Evolutionary conservation across 148 eudicot genomes (phyloP), one percentile per base, ranked within the genome.

Genomic region (Rhododendron ovatum): DNA sequence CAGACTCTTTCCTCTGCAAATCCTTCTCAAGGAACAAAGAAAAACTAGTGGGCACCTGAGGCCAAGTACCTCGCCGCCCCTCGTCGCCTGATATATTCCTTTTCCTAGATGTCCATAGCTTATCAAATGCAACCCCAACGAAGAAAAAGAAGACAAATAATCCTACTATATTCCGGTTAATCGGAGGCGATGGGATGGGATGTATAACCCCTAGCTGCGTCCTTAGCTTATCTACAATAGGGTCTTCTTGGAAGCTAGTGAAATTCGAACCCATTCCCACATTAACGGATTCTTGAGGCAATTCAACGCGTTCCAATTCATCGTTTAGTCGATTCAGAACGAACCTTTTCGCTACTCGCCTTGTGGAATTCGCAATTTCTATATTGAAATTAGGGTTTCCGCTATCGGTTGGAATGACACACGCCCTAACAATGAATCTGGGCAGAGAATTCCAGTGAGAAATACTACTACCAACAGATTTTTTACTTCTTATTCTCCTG

Each of bases 1-100:
- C 99, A 6, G 99, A 94, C 86, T 96, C 99, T 90, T 96, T 96
- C 88, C 99, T 93, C 90, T 92, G 96, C 91, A 96, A 93, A 90
- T 95, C 99, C 88, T 94, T 92, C 91, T 96, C 98, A 53, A 96
- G 84, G 61, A 95, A 90, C 90, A 90, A 87, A 9, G 99, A 95
- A 84, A 94, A 82, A 59, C 93, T 93, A 12, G 92, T 88, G 74
- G 97, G 97, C 67, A 95, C 89, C 87, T 92, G 93, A n/a, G 94
- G 90, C 97, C 97, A 91, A 78, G 85, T 88, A n/a, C 88, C 90
- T 3, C 88, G 87, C 91, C 87, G 89, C 41, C 83, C 86, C n/a
- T 87, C 85, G 51, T 48, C 37, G 22, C 87, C 90, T 13, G 89
- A 53, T 59, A 86, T 91, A 55, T 86, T 90, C 91, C 88, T 92